Conservation (phyloP, 352 stramenopile species). For the Phytophthora aleatoria region DNA sequence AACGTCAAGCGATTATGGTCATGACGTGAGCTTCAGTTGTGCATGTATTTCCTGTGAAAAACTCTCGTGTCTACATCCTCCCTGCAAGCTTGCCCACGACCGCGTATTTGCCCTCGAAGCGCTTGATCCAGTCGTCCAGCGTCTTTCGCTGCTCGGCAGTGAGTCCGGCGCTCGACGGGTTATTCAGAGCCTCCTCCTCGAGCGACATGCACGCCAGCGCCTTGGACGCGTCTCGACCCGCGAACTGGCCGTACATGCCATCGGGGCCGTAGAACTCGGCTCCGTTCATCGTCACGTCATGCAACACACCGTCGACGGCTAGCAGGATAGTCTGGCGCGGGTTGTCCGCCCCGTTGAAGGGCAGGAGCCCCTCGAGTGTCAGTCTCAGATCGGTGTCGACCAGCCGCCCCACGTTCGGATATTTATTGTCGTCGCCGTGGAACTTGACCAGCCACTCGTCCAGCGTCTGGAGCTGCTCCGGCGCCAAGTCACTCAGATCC, state of each 20-base stretch:
- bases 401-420: conserved; percentile 91
- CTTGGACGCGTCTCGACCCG: conserved; percentile 92
- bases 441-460: conserved; percentile 90
- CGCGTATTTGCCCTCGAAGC: conserved; percentile 94
- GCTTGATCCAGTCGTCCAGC: conserved; percentile 93
- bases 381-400: conserved; percentile 51
- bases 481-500: conserved; percentile 53
- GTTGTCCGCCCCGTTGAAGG: conserved; percentile 72
- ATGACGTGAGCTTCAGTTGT: background rate
- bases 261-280: conserved; percentile 91
- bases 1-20: conserved; percentile 10
- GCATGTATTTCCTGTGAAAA: background rate
- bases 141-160: conserved; percentile 85
- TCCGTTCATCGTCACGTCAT: conserved; percentile 93
- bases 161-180: conserved; percentile 81
- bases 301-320: conserved; percentile 88
- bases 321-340: conserved; percentile 87
- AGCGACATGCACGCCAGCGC: conserved; percentile 96
- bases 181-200: conserved; percentile 87
- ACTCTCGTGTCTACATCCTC: conserved; percentile 11
- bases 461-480: conserved; percentile 31
- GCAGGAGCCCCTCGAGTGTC: conserved; percentile 67
- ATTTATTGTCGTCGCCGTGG: conserved; percentile 77
- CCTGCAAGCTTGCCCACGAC: conserved; percentile 71
- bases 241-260: conserved; percentile 93